Percentiles rank a stretch among this genome's conserved stretches.
Conservation (phyloP, 2,329 filamentous ascomycete species). For the Colletotrichum coccodes region DNA sequence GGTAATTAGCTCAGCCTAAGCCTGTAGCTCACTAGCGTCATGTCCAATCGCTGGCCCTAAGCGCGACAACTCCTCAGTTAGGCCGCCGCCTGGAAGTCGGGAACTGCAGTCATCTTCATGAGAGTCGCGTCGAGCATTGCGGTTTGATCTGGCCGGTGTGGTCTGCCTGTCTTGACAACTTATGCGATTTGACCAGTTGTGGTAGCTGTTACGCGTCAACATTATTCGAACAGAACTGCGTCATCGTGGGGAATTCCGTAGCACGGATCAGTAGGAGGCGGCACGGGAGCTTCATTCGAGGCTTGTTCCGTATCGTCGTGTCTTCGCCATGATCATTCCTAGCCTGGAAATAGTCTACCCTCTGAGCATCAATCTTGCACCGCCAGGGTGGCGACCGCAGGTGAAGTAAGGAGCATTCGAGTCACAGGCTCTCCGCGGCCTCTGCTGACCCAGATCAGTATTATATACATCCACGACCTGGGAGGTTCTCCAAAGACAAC, state of each 20-base stretch:
- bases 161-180: not conserved
- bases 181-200: not conserved
- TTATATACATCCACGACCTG: conserved; percentile 39
- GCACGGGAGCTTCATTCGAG: not conserved
- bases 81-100: not conserved
- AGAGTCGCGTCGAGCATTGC: not conserved
- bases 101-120: conserved; percentile 13
- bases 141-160: not conserved
- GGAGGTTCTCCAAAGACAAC: conserved; percentile 34
- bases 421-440: not conserved
- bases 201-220: not conserved
- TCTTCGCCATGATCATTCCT: conserved; percentile 21
- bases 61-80: conserved; percentile 13
- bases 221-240: not conserved
- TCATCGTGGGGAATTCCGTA: too few relatives aligned
- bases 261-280: not conserved
- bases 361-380: not conserved
- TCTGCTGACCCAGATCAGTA: conserved; percentile 36
- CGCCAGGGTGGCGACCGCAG: conserved; percentile 14
- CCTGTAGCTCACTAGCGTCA: conserved; percentile 26
- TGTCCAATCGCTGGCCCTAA: conserved; percentile 17
- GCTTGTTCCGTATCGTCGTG: too few relatives aligned
- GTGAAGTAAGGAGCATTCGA: conserved; percentile 7
- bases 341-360: conserved; percentile 32
- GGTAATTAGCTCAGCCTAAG: not conserved